These are phyloP conservation scores for Kodamaea restingae DNA, from an alignment of 805 yeast species.

Conservation along the genomic window DNA sequence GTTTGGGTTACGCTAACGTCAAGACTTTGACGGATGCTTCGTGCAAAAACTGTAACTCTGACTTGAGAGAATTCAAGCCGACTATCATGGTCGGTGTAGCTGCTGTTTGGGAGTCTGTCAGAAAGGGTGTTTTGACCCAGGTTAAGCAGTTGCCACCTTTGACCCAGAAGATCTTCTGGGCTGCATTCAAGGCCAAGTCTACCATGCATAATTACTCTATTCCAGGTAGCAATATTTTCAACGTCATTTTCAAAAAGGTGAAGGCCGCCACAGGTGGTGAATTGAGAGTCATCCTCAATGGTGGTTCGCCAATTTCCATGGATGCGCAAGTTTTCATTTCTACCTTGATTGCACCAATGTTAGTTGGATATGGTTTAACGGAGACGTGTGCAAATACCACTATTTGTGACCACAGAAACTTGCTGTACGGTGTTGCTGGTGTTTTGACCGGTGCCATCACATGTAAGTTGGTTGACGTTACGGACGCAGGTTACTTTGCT, in stretches of 20 bases:
- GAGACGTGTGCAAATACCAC: conserved; percentile 91
- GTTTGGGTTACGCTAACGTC: conserved; percentile 86
- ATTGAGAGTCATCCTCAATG: conserved; percentile 69
- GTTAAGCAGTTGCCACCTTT: conserved; percentile 60
- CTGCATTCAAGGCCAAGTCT: conserved; percentile 72
- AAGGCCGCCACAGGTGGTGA: conserved; percentile 95
- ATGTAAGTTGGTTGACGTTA: conserved; percentile 83
- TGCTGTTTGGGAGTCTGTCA: conserved; percentile 94
- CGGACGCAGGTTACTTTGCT: conserved; percentile 88
- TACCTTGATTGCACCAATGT: conserved; percentile 75
- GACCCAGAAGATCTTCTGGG: conserved; percentile 84
- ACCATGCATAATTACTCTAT: conserved; percentile 58
- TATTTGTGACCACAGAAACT: conserved; percentile 58
- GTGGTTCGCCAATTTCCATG: conserved; percentile 84
- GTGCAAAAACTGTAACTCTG: conserved; percentile 82
- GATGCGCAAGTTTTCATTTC: conserved; percentile 81
- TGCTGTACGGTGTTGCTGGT: conserved; percentile 78
- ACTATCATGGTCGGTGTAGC: conserved; percentile 98
- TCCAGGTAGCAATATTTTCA: conserved; percentile 72
- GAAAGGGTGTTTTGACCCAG: conserved; percentile 85
- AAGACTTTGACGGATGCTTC: conserved; percentile 84
- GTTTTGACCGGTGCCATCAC: conserved; percentile 78
- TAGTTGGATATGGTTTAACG: conserved; percentile 94
- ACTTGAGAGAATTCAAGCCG: conserved; percentile 81
- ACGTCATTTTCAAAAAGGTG: conserved; percentile 80